phyloP scores from a whole-genome alignment of 306 rosid genomes.

The Coriaria nepalensis region DNA sequence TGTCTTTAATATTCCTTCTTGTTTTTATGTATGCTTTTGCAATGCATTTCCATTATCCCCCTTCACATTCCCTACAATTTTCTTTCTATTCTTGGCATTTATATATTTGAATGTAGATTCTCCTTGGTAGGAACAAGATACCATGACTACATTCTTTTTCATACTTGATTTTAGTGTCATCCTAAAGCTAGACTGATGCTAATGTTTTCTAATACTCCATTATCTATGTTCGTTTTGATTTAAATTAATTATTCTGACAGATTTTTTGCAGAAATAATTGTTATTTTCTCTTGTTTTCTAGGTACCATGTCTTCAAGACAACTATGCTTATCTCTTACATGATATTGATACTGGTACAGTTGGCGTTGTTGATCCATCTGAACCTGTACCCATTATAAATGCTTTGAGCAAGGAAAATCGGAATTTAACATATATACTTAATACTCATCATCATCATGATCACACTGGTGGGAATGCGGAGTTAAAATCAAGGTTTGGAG shows the following conservation, averaged over 20 bases:
- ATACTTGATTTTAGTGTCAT: too few relatives aligned
- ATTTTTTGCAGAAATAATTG: conserved; percentile 1
- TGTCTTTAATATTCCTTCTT: too few relatives aligned
- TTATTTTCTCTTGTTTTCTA: conserved; percentile 18
- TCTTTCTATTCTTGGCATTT: too few relatives aligned
- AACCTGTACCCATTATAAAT: conserved; percentile 69
- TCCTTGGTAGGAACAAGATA: too few relatives aligned
- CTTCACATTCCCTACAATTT: too few relatives aligned
- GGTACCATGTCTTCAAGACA: conserved; percentile 91
- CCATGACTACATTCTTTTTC: too few relatives aligned
- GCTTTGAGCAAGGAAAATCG: conserved; percentile 64
- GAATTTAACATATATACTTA: conserved; percentile 83
- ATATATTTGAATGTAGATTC: too few relatives aligned
- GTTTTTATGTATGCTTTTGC: too few relatives aligned
- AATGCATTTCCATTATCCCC: too few relatives aligned
- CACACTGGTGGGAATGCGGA: conserved; percentile 88
- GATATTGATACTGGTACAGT: conserved; percentile 93
- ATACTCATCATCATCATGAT: conserved; percentile 88
- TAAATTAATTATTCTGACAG: conserved; percentile 2
- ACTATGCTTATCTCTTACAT: conserved; percentile 81
- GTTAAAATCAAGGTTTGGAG: conserved; percentile 85
- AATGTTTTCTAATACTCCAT: too few relatives aligned
- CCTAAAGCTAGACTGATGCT: too few relatives aligned
- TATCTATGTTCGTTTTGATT: not conserved
- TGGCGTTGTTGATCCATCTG: conserved; percentile 97